Evolutionary conservation across 495 filamentous ascomycete genomes (phyloP), one percentile per base, ranked within the genome.

Genomic region (Xylaria acuta): DNA sequence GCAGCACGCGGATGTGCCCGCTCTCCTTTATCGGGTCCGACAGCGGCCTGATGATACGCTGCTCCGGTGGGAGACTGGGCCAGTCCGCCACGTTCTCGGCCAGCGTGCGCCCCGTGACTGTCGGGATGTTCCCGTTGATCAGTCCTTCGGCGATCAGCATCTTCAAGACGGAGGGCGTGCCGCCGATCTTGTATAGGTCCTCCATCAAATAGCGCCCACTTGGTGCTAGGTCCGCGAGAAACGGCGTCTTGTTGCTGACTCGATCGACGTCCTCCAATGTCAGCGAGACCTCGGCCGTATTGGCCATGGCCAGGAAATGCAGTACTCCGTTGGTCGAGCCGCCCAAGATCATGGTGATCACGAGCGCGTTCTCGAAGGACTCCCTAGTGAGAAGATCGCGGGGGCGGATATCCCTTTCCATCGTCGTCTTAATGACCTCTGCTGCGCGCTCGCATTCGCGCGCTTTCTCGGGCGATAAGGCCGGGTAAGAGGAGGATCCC

Each of bases 241-340:
- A 95, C 0, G 96, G 96, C 25, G 96, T 93, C 80, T 93, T 94
- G 82, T 97, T 87, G 77, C 91, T 93, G 43, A 97, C 92, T 62
- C 93, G 88, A 81, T 97, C 92, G 73, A 99, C 85, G 76, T 99
- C 96, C 75, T 97, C 93, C 40, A 99, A 81, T 0, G 92, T 93
- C 5, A 99, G 84, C 16, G 91, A 87, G 0, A 98, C 91, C 70
- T 90, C 93, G 45, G 96, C 96, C 1, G 94, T 94, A 72, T 91
- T 90, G 47, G 96, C 96, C 92, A 98, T 98, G 72, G 96, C 96
- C 45, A 99, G 88, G 79, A 97, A 93, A 79, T 99, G 96, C 32
- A 99, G 87, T 34, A 98, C 94, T 58, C 92, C 93, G 78, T 99
- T 99, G 53, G 96, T 98, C 64, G 88, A 92, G 58, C 94, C 94